These are phyloP conservation scores for Lablab purpureus DNA, from an alignment of 306 rosid genomes.

Conservation along the genomic window DNA sequence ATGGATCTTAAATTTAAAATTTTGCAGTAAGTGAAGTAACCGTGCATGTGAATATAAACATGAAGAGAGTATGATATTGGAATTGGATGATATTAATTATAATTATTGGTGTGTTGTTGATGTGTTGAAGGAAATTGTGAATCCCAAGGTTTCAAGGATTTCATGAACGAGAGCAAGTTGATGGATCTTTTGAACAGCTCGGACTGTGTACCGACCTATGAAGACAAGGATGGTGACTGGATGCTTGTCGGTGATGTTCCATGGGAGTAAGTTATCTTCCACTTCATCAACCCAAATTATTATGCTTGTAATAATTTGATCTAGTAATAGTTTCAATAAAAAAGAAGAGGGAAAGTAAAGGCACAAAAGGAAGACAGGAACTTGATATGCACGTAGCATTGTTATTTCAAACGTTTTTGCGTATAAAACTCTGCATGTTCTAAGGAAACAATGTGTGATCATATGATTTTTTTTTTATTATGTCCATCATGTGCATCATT, in stretches of 20 bases:
- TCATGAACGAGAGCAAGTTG: slow-evolving; percentile 89
- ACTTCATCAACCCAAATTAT: slow-evolving; percentile 10
- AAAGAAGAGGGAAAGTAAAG: not conserved
- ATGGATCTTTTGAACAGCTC: slow-evolving; percentile 85
- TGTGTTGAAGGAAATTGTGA: slow-evolving; percentile 71
- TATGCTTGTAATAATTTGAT: not conserved
- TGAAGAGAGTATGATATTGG: not conserved
- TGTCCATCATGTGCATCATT: slow-evolving; percentile 6
- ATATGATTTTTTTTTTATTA: not conserved
- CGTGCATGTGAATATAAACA: not conserved
- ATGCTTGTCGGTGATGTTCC: slow-evolving; percentile 99
- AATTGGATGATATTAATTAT: slow-evolving; percentile 24
- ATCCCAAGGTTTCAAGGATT: slow-evolving; percentile 83
- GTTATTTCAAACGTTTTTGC: not conserved
- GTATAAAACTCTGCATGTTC: slow-evolving; percentile 5
- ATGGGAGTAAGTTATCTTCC: slow-evolving; percentile 67
- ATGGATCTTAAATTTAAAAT: not conserved
- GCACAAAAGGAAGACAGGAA: not conserved
- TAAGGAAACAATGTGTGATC: not conserved
- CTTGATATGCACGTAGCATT: not conserved
- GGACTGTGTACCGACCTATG: slow-evolving; percentile 88
- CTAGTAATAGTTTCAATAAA: not conserved
- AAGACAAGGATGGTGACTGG: slow-evolving; percentile 97
- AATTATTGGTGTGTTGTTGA: slow-evolving; percentile 7
- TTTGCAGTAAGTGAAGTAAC: not conserved